These are phyloP conservation scores for Taphrina wiesneri DNA, from an alignment of 1,139 yeast genomes.

Conservation along the genomic window DNA sequence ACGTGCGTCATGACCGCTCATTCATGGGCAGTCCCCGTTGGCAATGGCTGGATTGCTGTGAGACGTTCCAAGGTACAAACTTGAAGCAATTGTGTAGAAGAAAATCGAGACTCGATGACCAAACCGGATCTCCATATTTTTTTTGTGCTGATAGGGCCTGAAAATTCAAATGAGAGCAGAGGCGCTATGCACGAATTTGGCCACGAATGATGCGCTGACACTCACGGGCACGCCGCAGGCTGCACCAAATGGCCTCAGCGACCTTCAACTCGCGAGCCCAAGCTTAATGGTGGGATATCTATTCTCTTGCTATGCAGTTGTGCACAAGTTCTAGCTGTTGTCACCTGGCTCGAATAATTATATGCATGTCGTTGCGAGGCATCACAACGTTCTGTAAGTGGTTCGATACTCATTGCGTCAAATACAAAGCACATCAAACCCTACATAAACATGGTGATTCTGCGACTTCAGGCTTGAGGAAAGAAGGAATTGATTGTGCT, in stretches of 20 bases:
- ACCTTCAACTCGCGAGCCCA: too few species aligned
- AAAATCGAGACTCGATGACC: not conserved
- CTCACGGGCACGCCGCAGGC: not conserved
- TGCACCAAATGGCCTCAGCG: not conserved
- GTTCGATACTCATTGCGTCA: too few species aligned
- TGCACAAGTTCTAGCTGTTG: too few species aligned
- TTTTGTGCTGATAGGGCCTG: too few species aligned
- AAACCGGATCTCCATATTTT: too few species aligned
- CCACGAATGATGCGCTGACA: not conserved
- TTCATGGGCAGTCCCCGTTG: slow-evolving; percentile 1
- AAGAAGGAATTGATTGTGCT: slow-evolving; percentile 14
- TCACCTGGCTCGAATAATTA: too few species aligned
- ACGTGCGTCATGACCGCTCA: slow-evolving; percentile 15
- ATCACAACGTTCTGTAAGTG: too few species aligned
- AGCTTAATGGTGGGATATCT: too few species aligned
- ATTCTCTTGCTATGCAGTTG: too few species aligned
- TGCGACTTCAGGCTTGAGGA: not conserved
- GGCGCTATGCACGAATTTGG: not conserved
- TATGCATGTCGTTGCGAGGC: too few species aligned
- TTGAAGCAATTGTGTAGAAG: too few species aligned
- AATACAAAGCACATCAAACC: not conserved
- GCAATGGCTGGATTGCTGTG: not conserved
- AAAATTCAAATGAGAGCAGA: not conserved
- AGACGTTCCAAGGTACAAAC: not conserved
- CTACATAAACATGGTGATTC: too few species aligned